These are phyloP conservation scores for Thalassiosira hispida DNA, from an alignment of 352 stramenopile species.

Conservation along the genomic window DNA sequence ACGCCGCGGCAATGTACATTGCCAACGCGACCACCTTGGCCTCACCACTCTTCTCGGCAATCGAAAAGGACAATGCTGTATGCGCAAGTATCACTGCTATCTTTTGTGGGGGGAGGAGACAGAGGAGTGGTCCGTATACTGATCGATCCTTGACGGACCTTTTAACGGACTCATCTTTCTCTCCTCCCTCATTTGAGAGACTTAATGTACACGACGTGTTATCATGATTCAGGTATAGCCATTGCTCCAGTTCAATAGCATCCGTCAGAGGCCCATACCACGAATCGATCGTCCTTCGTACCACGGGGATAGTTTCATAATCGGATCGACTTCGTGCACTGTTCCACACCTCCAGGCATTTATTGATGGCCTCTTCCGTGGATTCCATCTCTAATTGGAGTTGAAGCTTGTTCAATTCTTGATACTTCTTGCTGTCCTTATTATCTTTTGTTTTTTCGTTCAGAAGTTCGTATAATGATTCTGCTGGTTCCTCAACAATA, in stretches of 20 bases:
- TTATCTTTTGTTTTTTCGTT: conserved; percentile 36
- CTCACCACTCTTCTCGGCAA: conserved; percentile 51
- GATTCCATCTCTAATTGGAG: conserved; percentile 80
- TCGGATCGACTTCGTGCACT: conserved; percentile 69
- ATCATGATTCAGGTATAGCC: conserved; percentile 68
- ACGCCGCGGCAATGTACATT: conserved; percentile 59
- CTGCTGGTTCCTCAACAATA: conserved; percentile 10
- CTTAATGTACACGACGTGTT: conserved; percentile 31
- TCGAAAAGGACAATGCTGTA: conserved; percentile 66
- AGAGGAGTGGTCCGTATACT: conserved; percentile 83
- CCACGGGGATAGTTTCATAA: conserved; percentile 61
- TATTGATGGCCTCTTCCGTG: conserved; percentile 66
- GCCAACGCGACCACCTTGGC: conserved; percentile 67
- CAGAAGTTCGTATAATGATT: conserved; percentile 35
- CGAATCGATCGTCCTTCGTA: conserved; percentile 65
- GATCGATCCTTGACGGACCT: conserved; percentile 43
- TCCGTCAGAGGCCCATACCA: conserved; percentile 76
- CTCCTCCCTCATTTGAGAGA: conserved; percentile 30
- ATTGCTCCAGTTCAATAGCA: conserved; percentile 75
- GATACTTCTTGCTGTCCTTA: conserved; percentile 25
- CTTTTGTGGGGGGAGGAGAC: conserved; percentile 83
- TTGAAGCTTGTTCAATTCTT: conserved; percentile 62
- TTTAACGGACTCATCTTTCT: conserved; percentile 11
- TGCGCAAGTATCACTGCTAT: conserved; percentile 86
- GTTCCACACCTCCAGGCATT: conserved; percentile 65